Conservation (phyloP, 106 monocot genomes). For the Narthecium ossifragum region DNA sequence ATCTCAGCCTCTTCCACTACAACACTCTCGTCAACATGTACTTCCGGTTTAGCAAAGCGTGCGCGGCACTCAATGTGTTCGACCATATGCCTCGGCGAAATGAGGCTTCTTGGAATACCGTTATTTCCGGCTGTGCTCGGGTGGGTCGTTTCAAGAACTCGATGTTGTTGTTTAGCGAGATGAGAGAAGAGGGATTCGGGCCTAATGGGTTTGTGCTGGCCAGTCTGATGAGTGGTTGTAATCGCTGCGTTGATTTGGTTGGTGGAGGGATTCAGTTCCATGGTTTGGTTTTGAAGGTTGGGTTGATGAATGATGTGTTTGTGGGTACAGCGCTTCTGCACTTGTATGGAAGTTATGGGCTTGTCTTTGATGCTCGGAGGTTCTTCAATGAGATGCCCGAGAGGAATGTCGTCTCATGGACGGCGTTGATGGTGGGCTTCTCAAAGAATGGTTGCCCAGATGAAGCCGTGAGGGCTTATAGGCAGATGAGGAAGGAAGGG, state of each 20-base stretch:
- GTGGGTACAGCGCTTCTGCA: slow-evolving; percentile 75
- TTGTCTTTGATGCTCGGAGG: slow-evolving; percentile 30
- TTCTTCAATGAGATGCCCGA: slow-evolving; percentile 61
- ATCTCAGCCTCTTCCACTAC: slow-evolving; percentile 43
- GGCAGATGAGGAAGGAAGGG: slow-evolving; percentile 50
- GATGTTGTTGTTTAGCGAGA: slow-evolving; percentile 24
- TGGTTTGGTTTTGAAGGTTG: slow-evolving; percentile 42
- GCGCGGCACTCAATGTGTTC: slow-evolving; percentile 49
- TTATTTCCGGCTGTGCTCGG: slow-evolving; percentile 51
- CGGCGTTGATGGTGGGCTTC: slow-evolving; percentile 64
- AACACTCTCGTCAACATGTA: slow-evolving; percentile 74
- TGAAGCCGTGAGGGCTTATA: slow-evolving; percentile 52
- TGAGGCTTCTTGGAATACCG: slow-evolving; percentile 65
- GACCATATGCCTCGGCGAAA: slow-evolving; percentile 61
- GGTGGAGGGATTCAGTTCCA: slow-evolving; percentile 41
- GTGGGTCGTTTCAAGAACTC: slow-evolving; percentile 25
- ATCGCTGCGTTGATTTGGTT: slow-evolving; percentile 14
- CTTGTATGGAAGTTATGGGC: slow-evolving; percentile 49
- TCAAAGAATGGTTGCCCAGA: slow-evolving; percentile 37
- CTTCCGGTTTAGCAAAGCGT: slow-evolving; percentile 26
- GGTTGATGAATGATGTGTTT: slow-evolving; percentile 51
- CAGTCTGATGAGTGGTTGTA: slow-evolving; percentile 45
- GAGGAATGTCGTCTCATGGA: slow-evolving; percentile 89
- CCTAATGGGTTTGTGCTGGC: slow-evolving; percentile 60
- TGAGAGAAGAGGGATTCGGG: slow-evolving; percentile 27